These are phyloP conservation scores for Salix brachista DNA, from an alignment of 345 rosid genomes.

Conservation along the genomic window DNA sequence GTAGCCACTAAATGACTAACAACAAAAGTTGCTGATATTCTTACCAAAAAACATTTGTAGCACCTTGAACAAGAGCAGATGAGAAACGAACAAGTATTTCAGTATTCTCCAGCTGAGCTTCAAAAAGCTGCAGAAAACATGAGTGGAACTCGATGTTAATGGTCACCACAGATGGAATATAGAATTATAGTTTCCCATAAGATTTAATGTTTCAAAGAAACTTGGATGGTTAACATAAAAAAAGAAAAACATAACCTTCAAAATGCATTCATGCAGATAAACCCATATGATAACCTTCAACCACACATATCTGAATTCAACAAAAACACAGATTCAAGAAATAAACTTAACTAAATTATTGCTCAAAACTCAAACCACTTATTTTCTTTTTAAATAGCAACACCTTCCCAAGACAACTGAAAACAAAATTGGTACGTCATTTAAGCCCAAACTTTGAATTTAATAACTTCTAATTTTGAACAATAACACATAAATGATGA, in stretches of 20 bases:
- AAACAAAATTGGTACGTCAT: background rate
- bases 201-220: background rate
- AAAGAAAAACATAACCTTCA: background rate
- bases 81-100: slow-evolving; percentile 87
- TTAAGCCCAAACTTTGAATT: background rate
- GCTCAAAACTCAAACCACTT: background rate
- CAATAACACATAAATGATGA: background rate
- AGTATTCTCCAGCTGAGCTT: slow-evolving; percentile 63
- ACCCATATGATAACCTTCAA: background rate
- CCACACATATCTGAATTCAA: background rate
- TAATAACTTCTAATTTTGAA: background rate
- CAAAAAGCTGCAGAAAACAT: slow-evolving; percentile 62
- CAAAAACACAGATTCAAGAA: background rate
- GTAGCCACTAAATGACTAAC: slow-evolving; percentile 11
- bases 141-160: background rate
- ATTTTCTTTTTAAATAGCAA: background rate
- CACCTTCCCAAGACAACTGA: background rate
- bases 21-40: slow-evolving; percentile 16
- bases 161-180: background rate
- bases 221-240: background rate
- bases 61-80: slow-evolving; percentile 96
- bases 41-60: slow-evolving; percentile 96
- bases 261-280: background rate
- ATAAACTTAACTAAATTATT: background rate
- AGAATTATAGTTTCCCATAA: background rate